Base-by-base conservation (phyloP, 2,329 filamentous ascomycete species). In the Gnomoniopsis smithogilvyi region DNA sequence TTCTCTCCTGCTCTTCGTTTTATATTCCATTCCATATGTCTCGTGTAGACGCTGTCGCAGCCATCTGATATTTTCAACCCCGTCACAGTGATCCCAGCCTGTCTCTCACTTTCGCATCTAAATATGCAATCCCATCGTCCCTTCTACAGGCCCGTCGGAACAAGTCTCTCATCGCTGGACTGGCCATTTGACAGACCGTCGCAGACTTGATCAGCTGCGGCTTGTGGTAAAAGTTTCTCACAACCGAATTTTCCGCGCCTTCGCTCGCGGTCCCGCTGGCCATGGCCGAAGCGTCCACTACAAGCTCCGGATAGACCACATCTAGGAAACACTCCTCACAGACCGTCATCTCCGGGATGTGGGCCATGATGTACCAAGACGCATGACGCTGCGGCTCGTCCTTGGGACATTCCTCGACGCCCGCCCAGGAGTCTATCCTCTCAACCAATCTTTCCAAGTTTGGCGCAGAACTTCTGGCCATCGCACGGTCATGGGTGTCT, bases 281-380 rank as follows among this genome's bases (percentile, higher is more conserved):
- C 1, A 81, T 74, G 45, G 75, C 74, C 54, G 74, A 71, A 17
- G 51, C 66, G 43, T 80, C 73, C 3, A 80, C 76, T 33, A 80
- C 76, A 1, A 87, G 74, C 53, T 85, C 77, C 1, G 92, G 92
- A 72, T 83, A 85, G n/a, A 96, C 84, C 1, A 91, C 83, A 22
- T 91, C 86, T 17, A 91, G 84, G 70, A 90, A 96, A 72, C 93
- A 98, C 72, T 94, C 91, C 64, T 90, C 86, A 72, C 93, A 98
- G 3, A 96, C 88, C 1, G 89, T 92, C 67, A 96, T 85, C 51
- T 92, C 84, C 0, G 89, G 90, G 0, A 96, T 76, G 15, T 83
- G 79, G 1, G 89, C 85, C 71, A 96, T 91, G 57, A 83, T 86
- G 71, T 96, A 87, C 93, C 93, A 97, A 43, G 80, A 76, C 14